Base-by-base conservation (phyloP, 495 filamentous ascomycete genomes). In the Podospora appendiculata region DNA sequence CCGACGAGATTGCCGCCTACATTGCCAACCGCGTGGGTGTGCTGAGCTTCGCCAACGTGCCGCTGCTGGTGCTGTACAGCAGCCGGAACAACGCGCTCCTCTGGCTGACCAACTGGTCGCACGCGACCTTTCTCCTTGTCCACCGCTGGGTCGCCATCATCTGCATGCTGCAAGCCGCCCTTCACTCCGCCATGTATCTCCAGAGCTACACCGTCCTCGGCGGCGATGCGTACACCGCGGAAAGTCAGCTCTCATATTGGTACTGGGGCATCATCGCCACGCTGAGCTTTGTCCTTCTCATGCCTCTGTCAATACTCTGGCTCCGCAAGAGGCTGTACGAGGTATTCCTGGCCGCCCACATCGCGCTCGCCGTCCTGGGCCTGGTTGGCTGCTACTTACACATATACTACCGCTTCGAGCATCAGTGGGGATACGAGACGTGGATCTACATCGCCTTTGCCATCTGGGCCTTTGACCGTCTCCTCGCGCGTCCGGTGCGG, bases 71-170 rank as follows among this genome's bases (percentile, higher is more conserved):
- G 4, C 59, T 79, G 7, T 77, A 65, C 51, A 48, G 67, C 0
- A 48, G 57, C 0, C 55, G 76, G 9, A 78, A 79, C 55, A 77
- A 78, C 56, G 18, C 76, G 11, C 67, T 79, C 1, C 60, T 77
- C 6, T 71, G 62, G 59, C 35, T 76, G 3, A 75, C 73, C 4
- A 66, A 74, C 55, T 78, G 74, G 75, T 61, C 63, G 8, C 67
- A 76, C 47, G 60, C 62, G 10, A 79, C 75, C 0, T 79, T 60
- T 47, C 12, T 76, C 7, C 52, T 77, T 0, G 55, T 76, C 0
- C 76, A 79, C 51, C 72, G 72, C n/a, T 79, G 72, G 72, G 59
- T 75, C 4, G 76, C 71, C 10, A 55, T 63, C 10, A 45, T 79
- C 16, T 67, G 57, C 43, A 51, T 62, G 6, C 1, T 75, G 8